phyloP scores from a whole-genome alignment of 2,329 filamentous ascomycete genomes.

The Diaporthe nobilis region DNA sequence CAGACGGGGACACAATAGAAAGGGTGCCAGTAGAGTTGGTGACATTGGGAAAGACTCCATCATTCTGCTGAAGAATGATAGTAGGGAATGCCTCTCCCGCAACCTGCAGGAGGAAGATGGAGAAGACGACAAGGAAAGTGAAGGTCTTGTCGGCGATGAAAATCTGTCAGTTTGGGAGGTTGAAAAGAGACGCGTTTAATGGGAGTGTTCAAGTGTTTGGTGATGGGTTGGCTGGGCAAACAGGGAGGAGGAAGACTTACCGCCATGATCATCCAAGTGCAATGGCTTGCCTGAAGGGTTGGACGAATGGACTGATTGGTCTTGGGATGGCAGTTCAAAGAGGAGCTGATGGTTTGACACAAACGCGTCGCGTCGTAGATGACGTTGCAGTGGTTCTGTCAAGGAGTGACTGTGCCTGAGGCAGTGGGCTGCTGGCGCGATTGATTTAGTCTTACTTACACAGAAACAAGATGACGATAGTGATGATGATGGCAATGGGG shows the following conservation, averaged over 20 bases:
- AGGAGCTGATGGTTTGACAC: not conserved
- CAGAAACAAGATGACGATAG: not conserved
- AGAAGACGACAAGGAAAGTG: not conserved
- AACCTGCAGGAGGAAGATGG: conserved; percentile 16
- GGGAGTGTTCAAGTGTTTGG: not conserved
- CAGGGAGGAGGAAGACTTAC: conserved; percentile 9
- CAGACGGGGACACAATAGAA: not conserved
- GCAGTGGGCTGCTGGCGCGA: not conserved
- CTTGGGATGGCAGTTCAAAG: not conserved
- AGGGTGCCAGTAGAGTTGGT: not conserved
- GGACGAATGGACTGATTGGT: not conserved
- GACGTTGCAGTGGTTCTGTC: not conserved
- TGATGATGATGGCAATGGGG: not conserved
- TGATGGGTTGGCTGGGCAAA: not conserved
- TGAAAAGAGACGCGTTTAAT: not conserved
- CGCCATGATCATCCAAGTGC: conserved; percentile 5
- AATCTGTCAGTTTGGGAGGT: not conserved
- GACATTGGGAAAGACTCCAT: conserved; percentile 21
- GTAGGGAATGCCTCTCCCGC: conserved; percentile 14
- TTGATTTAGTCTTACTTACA: not conserved
- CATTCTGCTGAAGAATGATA: conserved; percentile 6
- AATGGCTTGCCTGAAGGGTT: conserved; percentile 7
- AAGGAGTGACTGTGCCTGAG: conserved; percentile 14
- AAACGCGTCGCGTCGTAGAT: not conserved
- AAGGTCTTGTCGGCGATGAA: not conserved